Percentiles rank a stretch among this genome's conserved stretches.
Evolutionary conservation across 2,329 filamentous ascomycete genomes (phyloP).

Genomic region (Penicillium psychrosexuale): DNA sequence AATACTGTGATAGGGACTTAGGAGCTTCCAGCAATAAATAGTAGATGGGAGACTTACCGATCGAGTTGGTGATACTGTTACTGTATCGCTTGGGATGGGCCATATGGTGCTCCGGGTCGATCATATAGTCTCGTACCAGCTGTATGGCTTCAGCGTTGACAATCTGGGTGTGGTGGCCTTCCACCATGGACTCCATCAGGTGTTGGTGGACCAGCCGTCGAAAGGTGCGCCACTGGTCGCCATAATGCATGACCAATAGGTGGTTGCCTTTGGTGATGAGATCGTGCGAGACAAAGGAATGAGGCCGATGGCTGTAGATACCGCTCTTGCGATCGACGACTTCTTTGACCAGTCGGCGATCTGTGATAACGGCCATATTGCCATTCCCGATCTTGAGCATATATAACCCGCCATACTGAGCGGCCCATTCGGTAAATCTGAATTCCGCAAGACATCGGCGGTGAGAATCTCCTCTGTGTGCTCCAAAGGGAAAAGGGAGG

Average conservation of each 20-base stretch:
- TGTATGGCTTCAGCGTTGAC: conserved; percentile 51
- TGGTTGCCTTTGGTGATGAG: conserved; percentile 1
- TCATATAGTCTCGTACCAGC: conserved; percentile 47
- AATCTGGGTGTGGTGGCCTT: conserved; percentile 23
- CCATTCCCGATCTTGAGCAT: conserved; percentile 44
- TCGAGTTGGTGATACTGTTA: conserved; percentile 47
- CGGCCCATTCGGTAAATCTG: not conserved
- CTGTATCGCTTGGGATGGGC: conserved; percentile 48
- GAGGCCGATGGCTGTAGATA: conserved; percentile 46
- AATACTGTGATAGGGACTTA: not conserved
- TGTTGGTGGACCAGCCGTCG: conserved; percentile 48
- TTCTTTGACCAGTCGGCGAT: conserved; percentile 41
- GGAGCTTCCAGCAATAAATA: rapidly evolving
- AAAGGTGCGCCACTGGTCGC: conserved; percentile 44
- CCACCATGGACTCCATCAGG: conserved; percentile 41
- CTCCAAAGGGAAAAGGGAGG: too few species aligned
- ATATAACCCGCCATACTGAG: not conserved
- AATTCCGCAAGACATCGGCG: not conserved
- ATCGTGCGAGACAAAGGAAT: conserved; percentile 25
- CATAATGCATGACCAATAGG: conserved; percentile 3
- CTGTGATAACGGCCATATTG: conserved; percentile 44
- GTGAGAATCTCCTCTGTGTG: not conserved
- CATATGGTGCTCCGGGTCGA: conserved; percentile 45
- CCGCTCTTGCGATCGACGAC: conserved; percentile 47
- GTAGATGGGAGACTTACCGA: not conserved